Conservation (phyloP, 148 eudicot species). For the Limonium bicolor region DNA sequence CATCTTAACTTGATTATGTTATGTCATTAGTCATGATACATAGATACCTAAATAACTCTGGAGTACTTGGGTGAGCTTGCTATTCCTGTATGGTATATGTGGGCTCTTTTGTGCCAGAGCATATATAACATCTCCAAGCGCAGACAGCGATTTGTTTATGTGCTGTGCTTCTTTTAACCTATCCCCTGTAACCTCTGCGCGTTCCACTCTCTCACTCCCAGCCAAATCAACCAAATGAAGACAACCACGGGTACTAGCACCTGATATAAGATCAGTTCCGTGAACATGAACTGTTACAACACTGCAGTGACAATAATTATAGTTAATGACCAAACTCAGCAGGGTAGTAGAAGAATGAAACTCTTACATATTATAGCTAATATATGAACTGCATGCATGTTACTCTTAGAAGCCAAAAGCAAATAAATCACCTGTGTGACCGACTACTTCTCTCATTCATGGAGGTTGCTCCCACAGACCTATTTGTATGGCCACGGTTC, state of each 20-base stretch:
- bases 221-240: constrained; percentile 99
- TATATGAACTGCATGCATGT: too few species aligned
- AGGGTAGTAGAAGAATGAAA: too few species aligned
- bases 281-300: constrained; percentile 68
- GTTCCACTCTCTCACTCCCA: constrained; percentile 95
- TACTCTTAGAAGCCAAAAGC: too few species aligned
- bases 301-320: too few species aligned
- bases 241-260: constrained; percentile 74
- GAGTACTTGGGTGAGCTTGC: constrained; percentile 92
- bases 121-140: constrained; percentile 91
- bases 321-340: too few species aligned
- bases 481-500: constrained; percentile 25
- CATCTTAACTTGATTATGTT: background rate
- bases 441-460: constrained; percentile 40
- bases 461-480: constrained; percentile 32
- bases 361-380: too few species aligned
- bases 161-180: constrained; percentile 98
- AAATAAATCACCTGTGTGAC: constrained; percentile 45
- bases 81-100: constrained; percentile 89
- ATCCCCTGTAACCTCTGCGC: constrained; percentile 95
- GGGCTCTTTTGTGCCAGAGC: constrained; percentile 91
- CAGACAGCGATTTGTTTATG: constrained; percentile 88
- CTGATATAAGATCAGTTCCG: constrained; percentile 85
- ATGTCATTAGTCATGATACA: too few species aligned
- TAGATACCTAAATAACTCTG: constrained; percentile 98